Base-by-base conservation (phyloP, 306 rosid genomes). In the Citrullus mucosospermus region DNA sequence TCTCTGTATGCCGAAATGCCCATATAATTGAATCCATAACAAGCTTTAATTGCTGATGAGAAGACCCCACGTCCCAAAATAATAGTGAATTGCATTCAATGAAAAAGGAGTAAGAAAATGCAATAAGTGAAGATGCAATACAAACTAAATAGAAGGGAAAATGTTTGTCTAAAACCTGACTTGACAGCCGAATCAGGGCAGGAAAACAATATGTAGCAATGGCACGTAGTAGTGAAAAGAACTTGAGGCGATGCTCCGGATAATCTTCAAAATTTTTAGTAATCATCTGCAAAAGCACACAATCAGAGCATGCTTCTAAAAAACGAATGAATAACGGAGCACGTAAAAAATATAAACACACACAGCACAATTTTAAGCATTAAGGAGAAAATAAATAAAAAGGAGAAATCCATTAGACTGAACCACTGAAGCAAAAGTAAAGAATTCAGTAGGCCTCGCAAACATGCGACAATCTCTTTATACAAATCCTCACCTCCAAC, bases 1-100 rank as follows among this genome's bases (percentile, higher is more conserved):
- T 92, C 84, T 96, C 98, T 0, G 99, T 96, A 81, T 96, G 99
- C 84, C 99, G 92, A 83, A 96, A 91, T 9, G 98, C 99, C 99
- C 99, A 91, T 79, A 90, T 90, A 78, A 96, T 92, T 78, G 99
- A 96, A 86, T 96, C 99, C 97, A 96, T 90, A 60, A 96, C 95
- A 82, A 96, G 99, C 86, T 96, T 96, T 58, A 96, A 86, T 88
- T 96, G 99, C 99, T 96, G 96, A 80, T 12, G 76, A 66, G 75
- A 54, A 58, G 14, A n/a, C 18, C 58, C 18, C 66, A 41, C 55
- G 13, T 73, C 28, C 60, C 77, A 53, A 50, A 8, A 53, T 30
- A 53, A 9, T 18, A 74, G 4, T 28, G 46, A 74, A 54, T 53
- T 51, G 30, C 63, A 54, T 53, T 16, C 62, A 74, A 74, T 3